Percentiles rank a stretch among this genome's conserved stretches.
Conservation (phyloP, 2,329 filamentous ascomycete species). For the Diaporthe velutina region DNA sequence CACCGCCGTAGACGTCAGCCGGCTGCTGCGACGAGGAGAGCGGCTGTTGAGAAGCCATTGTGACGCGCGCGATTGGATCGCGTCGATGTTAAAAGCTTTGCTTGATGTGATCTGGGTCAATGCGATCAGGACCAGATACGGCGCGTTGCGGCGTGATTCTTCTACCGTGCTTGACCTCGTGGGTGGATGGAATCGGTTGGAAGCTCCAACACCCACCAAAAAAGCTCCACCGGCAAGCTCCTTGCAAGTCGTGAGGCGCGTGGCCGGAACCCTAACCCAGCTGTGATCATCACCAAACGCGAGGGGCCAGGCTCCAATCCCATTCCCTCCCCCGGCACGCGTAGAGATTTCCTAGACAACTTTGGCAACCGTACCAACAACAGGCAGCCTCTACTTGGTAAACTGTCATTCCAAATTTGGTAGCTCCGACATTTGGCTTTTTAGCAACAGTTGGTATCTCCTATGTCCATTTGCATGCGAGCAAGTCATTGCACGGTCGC, state of each 20-base stretch:
- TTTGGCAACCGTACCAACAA: not conserved
- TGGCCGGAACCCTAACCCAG: slow-evolving; percentile 11
- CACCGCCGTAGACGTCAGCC: slow-evolving; percentile 74
- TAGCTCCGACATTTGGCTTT: too few species aligned
- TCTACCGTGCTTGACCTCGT: slow-evolving; percentile 39
- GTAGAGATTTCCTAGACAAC: not conserved
- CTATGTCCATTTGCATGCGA: too few species aligned
- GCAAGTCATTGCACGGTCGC: too few species aligned
- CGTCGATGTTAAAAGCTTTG: not conserved
- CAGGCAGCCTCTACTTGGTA: not conserved
- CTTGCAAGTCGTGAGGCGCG: not conserved
- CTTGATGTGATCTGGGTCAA: slow-evolving; percentile 33
- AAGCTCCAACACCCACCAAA: slow-evolving; percentile 18
- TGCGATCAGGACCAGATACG: not conserved
- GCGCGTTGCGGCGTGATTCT: slow-evolving; percentile 9
- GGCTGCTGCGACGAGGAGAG: slow-evolving; percentile 68
- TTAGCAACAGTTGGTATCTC: too few species aligned
- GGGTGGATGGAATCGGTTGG: slow-evolving; percentile 6
- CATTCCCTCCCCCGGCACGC: not conserved
- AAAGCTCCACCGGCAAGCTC: slow-evolving; percentile 28
- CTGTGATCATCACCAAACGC: not conserved
- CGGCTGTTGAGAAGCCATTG: slow-evolving; percentile 68
- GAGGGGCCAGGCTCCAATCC: not conserved
- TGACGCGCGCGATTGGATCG: not conserved
- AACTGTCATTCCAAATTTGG: too few species aligned